Evolutionary conservation across 2,329 filamentous ascomycete species (phyloP), one percentile per base, ranked within the genome.

Genomic region (Aureobasidium sp.): DNA sequence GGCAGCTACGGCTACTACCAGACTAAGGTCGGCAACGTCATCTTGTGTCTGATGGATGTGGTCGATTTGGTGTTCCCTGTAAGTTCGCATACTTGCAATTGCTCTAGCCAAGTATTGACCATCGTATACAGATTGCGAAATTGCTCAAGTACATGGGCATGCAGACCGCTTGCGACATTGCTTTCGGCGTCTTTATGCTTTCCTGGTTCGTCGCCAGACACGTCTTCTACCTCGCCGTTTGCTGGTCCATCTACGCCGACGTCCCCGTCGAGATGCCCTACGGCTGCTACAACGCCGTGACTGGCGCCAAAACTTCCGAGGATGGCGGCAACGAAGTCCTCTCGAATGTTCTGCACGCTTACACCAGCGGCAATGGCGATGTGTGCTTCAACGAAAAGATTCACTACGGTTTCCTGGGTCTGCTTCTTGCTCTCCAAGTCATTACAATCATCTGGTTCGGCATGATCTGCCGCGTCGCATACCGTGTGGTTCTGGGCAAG

Each of bases 41-140:
- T 97, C 64, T 79, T 99, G 56, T 88, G 91, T 60, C 82, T 96
- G 66, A 97, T 97, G 91, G 94, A 99, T 70, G 81, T 96, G 58
- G 90, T 95, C 50, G 94, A 97, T 71, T 81, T 96, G 56, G 82
- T 96, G 64, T 81, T 99, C 44, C 89, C 93, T 48, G 90, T 96
- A 79, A 73, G 87, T 73, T 4, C 15, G 39, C 12, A 12, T 12
- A 22, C n/a, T n/a, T 27, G 12, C 5, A 14, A 4, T 7, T 3
- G 1, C 7, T 15, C 4, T 17, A 12, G 15, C 11, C 40, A 35
- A n/a, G 3, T 27, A 49, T 58, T 65, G 59, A 61, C 62, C 50
- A n/a, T n/a, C 3, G 40, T 31, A 4, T 22, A 15, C 7, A 95
- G 91, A 78, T 86, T 33, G 94, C 94, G 68, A 99, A 99, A 76